Conservation (phyloP, 768 basidiomycete species). For the Boletus insuetus region DNA sequence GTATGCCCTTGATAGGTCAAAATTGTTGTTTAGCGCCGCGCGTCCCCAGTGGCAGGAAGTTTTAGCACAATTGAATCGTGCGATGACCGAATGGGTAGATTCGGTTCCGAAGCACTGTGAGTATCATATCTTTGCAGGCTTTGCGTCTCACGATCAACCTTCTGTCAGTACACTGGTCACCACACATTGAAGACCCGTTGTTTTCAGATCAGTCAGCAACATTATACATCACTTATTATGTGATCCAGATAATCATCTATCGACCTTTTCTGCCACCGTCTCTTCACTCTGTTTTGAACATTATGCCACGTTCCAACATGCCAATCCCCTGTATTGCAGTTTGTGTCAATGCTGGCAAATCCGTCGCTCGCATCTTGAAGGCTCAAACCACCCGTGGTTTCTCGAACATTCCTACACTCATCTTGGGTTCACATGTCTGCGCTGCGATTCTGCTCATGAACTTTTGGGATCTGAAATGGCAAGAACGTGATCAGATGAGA, state of each 20-base stretch:
- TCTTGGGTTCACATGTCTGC: slow-evolving; percentile 47
- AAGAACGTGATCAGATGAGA: slow-evolving; percentile 36
- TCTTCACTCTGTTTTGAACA: slow-evolving; percentile 21
- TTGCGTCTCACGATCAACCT: background rate
- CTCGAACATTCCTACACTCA: slow-evolving; percentile 42
- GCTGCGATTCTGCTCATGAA: slow-evolving; percentile 53
- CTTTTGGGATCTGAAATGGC: slow-evolving; percentile 56
- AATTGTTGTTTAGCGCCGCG: slow-evolving; percentile 50
- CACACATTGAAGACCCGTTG: slow-evolving; percentile 43
- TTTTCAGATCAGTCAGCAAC: slow-evolving; percentile 58
- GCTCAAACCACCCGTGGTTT: slow-evolving; percentile 44
- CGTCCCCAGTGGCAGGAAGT: slow-evolving; percentile 56
- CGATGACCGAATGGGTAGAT: slow-evolving; percentile 71
- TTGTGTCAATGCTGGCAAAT: slow-evolving; percentile 59
- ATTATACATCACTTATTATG: slow-evolving; percentile 58
- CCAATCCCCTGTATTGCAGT: slow-evolving; percentile 53
- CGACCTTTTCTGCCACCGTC: slow-evolving; percentile 61
- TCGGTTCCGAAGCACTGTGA: slow-evolving; percentile 64
- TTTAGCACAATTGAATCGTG: slow-evolving; percentile 63
- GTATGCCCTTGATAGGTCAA: slow-evolving; percentile 73
- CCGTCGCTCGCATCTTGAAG: slow-evolving; percentile 59
- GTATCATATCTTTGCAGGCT: slow-evolving; percentile 22
- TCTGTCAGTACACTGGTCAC: slow-evolving; percentile 56
- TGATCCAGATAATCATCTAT: slow-evolving; percentile 64
- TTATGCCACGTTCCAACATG: slow-evolving; percentile 29